A percentile compares a stretch with the other conserved stretches of the same genome.
Conservation (phyloP, 176 grass and related monocot species). For the Miscanthus lutarioriparius region DNA sequence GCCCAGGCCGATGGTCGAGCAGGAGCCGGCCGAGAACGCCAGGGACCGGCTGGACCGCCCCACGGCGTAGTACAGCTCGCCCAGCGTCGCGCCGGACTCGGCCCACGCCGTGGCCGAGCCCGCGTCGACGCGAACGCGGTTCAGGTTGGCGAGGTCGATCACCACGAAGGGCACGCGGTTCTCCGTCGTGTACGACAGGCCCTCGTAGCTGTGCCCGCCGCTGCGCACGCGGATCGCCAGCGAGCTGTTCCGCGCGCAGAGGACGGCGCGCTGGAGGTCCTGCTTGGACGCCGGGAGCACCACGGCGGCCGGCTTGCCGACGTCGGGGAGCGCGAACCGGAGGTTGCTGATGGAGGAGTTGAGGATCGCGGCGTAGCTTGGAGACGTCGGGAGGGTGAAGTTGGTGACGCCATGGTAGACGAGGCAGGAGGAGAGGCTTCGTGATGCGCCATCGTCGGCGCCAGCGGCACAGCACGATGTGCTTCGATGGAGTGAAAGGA, state of each 20-base stretch:
- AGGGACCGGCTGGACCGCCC: slow-evolving; percentile 14
- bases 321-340: slow-evolving; percentile 38
- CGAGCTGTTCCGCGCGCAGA: slow-evolving; percentile 17
- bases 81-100: slow-evolving; percentile 58
- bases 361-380: slow-evolving; percentile 38
- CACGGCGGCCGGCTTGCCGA: slow-evolving; percentile 40
- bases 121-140: slow-evolving; percentile 36
- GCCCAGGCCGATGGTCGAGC: slow-evolving; percentile 54
- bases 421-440: slow-evolving; percentile 50
- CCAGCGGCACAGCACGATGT: not conserved
- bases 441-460: not conserved
- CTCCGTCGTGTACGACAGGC: slow-evolving; percentile 62
- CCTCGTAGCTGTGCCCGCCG: slow-evolving; percentile 78
- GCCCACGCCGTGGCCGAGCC: slow-evolving; percentile 42
- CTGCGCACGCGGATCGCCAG: slow-evolving; percentile 60
- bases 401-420: slow-evolving; percentile 38
- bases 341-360: slow-evolving; percentile 67
- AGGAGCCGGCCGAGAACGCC: slow-evolving; percentile 53
- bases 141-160: slow-evolving; percentile 55
- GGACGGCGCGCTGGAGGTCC: slow-evolving; percentile 28
- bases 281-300: slow-evolving; percentile 41
- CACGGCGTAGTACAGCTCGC: slow-evolving; percentile 60
- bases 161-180: slow-evolving; percentile 43
- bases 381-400: slow-evolving; percentile 46
- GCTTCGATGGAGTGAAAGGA: not conserved